Conservation (phyloP, 768 basidiomycete species). For the Hemileccinum impolitum region DNA sequence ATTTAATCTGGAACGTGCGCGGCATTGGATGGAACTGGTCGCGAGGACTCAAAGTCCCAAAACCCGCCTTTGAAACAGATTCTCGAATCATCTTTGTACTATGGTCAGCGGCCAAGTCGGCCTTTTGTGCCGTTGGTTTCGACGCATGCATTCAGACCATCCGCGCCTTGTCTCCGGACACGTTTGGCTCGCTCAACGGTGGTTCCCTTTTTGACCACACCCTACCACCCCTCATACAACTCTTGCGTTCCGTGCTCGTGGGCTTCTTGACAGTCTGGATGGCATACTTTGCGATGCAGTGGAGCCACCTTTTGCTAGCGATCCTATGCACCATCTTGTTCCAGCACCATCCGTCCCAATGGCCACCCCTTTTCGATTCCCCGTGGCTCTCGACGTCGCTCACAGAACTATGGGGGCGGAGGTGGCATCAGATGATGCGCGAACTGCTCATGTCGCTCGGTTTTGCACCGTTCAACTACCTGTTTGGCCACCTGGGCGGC, state of each 20-base stretch:
- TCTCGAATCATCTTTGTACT: conserved; percentile 17
- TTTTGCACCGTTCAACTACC: conserved; percentile 36
- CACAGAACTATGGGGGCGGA: conserved; percentile 54
- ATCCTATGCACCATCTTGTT: conserved; percentile 45
- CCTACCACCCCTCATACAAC: conserved; percentile 31
- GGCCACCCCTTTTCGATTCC: conserved; percentile 58
- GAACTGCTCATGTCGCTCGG: conserved; percentile 50
- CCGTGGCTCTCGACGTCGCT: conserved; percentile 59
- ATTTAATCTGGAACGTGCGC: conserved; percentile 17
- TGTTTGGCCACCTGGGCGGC: conserved; percentile 48
- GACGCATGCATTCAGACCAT: conserved; percentile 13
- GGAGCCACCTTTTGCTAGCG: conserved; percentile 38
- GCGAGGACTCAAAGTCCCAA: conserved; percentile 11
- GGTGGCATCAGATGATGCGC: conserved; percentile 69
- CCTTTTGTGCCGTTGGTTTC: conserved; percentile 3
- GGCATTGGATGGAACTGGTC: conserved; percentile 30
- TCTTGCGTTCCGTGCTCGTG: conserved; percentile 40
- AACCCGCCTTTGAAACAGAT: conserved; percentile 10
- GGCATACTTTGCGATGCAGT: conserved; percentile 45
- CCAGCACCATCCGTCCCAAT: conserved; percentile 45
- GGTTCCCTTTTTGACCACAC: conserved; percentile 36
- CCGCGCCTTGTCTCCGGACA: conserved; percentile 35
- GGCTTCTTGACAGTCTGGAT: conserved; percentile 42
- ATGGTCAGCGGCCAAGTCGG: conserved; percentile 6
- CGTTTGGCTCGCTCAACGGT: conserved; percentile 33